Percentiles rank a stretch among this genome's conserved stretches.
Evolutionary conservation across 2,329 filamentous ascomycete genomes (phyloP).

Genomic region (Ascochyta fabae): DNA sequence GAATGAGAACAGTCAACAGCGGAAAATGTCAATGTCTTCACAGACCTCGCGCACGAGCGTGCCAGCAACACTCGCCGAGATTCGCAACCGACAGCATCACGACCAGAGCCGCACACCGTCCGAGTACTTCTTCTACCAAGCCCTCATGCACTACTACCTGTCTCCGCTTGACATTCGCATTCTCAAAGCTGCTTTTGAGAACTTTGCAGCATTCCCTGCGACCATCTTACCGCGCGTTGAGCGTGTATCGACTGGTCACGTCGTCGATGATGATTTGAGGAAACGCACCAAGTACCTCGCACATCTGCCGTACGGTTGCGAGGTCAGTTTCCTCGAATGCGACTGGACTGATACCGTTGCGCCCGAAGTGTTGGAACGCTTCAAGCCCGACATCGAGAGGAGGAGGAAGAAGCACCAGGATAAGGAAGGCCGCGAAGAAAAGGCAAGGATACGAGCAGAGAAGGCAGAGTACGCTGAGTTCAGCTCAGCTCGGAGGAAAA

Average conservation of each 20-base stretch:
- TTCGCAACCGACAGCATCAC: constrained; percentile 54
- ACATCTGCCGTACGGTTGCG: constrained; percentile 87
- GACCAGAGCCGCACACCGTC: constrained; percentile 54
- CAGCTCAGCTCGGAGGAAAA: constrained; percentile 68
- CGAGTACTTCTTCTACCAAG: constrained; percentile 87
- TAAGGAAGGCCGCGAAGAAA: constrained; percentile 85
- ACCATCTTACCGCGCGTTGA: constrained; percentile 87
- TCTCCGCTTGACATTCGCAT: constrained; percentile 92
- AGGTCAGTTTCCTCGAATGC: constrained; percentile 89
- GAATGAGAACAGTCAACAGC: constrained; percentile 19
- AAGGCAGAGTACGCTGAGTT: constrained; percentile 76
- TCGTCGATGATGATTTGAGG: constrained; percentile 83
- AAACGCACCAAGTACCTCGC: constrained; percentile 85
- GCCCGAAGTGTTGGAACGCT: constrained; percentile 74
- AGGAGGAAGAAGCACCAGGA: constrained; percentile 79
- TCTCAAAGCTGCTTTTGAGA: constrained; percentile 84
- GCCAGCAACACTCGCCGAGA: constrained; percentile 54
- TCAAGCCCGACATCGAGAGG: constrained; percentile 76
- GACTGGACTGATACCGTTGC: constrained; percentile 92
- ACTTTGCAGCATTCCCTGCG: constrained; percentile 81
- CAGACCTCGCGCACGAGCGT: constrained; percentile 45
- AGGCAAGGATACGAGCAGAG: constrained; percentile 82
- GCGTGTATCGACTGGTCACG: constrained; percentile 85
- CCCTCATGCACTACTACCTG: constrained; percentile 85
- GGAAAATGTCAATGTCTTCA: constrained; percentile 40